Base-by-base conservation (phyloP, 2,329 filamentous ascomycete species). In the Stachybotrys chlorohalonatus region DNA sequence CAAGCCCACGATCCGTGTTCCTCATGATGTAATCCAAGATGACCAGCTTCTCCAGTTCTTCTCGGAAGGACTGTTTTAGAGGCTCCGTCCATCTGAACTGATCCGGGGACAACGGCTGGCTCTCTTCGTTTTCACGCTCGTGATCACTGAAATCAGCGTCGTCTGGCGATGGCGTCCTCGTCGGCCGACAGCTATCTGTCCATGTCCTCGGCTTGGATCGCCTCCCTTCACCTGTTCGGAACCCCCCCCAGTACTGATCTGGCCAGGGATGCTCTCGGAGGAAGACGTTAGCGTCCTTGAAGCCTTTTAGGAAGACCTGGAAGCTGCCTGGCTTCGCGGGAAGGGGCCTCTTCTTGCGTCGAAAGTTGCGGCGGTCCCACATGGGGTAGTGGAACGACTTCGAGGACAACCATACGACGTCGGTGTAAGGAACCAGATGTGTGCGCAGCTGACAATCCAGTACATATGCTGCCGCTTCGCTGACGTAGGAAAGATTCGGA, bases 1-100 rank as follows among this genome's bases (percentile, higher is more conserved):
- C 94, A 55, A 96, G 77, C 1, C 94, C 94, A 72, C 94, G 83
- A 69, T 99, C 94, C 1, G 94, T 99, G 67, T 99, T 99, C 55
- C 94, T 84, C 94, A 99, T 99, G 59, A 99, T 95, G 68, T 99
- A 99, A 72, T 99, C 94, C 60, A 99, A 72, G 64, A 99, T 95
- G 24, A 99, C 95, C 7, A 99, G 78, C 71, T 96, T 97, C 73
- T 99, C 94, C 51, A 99, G 79, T 72, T 97, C 89, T 70, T 99
- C 94, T 45, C 94, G 80, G 68, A 99, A 96, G 0, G 90, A 88
- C 69, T 95, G 90, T 67, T 97, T 95, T 49, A 99, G 72, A 6
- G 79, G 74, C 52, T 95, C 89, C 0, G 90, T 96, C 94, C 94
- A 99, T 56, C 86, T 82, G 60, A 94, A 95, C 54, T 79, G 78